A percentile compares a stretch with the other conserved stretches of the same genome.
phyloP scores from a whole-genome alignment of 2,329 filamentous ascomycete genomes.

The Piedraia hortae region DNA sequence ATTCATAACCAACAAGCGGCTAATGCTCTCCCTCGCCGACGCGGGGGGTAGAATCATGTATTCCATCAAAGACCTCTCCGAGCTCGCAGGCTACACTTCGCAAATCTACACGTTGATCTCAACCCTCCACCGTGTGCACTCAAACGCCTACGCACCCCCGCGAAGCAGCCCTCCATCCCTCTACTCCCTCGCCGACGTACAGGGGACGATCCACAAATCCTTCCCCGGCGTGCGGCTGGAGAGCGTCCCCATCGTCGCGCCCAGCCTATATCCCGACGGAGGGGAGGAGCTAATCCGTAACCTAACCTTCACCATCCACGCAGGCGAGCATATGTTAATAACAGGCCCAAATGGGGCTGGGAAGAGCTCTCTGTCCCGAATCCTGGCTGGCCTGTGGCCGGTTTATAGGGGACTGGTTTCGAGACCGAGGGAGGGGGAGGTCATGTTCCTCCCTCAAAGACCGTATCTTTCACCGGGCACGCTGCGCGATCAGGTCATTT shows the following conservation, averaged over 20 bases:
- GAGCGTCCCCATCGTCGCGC: slow-evolving; percentile 76
- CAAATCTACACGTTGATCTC: slow-evolving; percentile 88
- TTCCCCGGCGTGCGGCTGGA: slow-evolving; percentile 88
- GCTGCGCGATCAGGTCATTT: slow-evolving; percentile 87
- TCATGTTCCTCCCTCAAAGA: slow-evolving; percentile 93
- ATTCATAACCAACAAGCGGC: slow-evolving; percentile 94
- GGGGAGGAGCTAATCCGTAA: slow-evolving; percentile 79
- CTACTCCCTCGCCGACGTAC: slow-evolving; percentile 70
- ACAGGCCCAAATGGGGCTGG: slow-evolving; percentile 87
- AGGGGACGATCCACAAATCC: slow-evolving; percentile 79
- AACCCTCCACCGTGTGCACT: slow-evolving; percentile 78
- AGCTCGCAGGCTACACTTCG: slow-evolving; percentile 85
- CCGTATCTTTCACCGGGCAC: slow-evolving; percentile 84
- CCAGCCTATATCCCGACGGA: slow-evolving; percentile 61
- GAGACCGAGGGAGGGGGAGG: slow-evolving; percentile 62
- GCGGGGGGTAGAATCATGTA: slow-evolving; percentile 98
- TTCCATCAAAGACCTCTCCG: slow-evolving; percentile 89
- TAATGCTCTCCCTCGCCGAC: slow-evolving; percentile 92
- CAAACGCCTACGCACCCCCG: slow-evolving; percentile 54
- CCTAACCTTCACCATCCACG: slow-evolving; percentile 65
- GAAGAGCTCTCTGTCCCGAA: slow-evolving; percentile 65
- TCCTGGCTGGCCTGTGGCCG: slow-evolving; percentile 84
- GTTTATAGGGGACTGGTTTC: slow-evolving; percentile 82
- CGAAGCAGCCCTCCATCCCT: slow-evolving; percentile 44
- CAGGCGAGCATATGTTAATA: slow-evolving; percentile 79